These are phyloP conservation scores for Hordeum marinum DNA, from an alignment of 176 grass and related monocot genomes.

Conservation along the genomic window DNA sequence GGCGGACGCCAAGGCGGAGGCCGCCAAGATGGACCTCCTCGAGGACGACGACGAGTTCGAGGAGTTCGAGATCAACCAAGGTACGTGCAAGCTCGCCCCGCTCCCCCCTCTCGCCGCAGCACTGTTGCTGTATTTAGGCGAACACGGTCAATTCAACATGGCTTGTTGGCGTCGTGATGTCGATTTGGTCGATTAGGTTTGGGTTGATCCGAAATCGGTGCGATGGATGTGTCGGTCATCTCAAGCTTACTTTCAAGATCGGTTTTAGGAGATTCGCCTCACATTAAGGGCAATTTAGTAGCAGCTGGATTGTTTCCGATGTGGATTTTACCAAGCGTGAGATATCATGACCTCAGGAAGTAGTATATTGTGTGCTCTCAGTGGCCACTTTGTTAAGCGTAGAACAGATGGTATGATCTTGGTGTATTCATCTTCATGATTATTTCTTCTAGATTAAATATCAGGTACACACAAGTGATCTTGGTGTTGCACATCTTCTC, in stretches of 20 bases:
- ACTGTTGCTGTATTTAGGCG: neutral
- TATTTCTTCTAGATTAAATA: neutral
- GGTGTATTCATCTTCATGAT: neutral
- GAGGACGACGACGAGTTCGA: constrained; percentile 78
- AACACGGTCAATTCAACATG: neutral
- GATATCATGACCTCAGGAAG: neutral
- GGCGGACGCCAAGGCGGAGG: constrained; percentile 44
- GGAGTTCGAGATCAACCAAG: constrained; percentile 74
- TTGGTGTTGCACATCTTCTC: neutral
- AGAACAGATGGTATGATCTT: neutral
- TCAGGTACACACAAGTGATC: neutral
- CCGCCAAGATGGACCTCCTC: constrained; percentile 61
- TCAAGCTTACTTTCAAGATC: neutral
- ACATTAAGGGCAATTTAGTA: neutral
- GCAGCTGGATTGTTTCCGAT: neutral
- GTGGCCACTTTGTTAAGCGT: neutral
- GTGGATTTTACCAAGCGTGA: neutral
- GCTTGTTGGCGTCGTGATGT: neutral
- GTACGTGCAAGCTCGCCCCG: neutral
- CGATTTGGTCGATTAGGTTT: neutral
- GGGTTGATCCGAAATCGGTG: neutral
- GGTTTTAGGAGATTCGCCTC: neutral
- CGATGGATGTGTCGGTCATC: neutral
- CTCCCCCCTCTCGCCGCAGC: neutral
- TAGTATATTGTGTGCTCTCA: neutral